Evolutionary conservation across 805 yeast genomes (phyloP), one percentile per base, ranked within the genome.

Genomic region (Pichia scutulata): DNA sequence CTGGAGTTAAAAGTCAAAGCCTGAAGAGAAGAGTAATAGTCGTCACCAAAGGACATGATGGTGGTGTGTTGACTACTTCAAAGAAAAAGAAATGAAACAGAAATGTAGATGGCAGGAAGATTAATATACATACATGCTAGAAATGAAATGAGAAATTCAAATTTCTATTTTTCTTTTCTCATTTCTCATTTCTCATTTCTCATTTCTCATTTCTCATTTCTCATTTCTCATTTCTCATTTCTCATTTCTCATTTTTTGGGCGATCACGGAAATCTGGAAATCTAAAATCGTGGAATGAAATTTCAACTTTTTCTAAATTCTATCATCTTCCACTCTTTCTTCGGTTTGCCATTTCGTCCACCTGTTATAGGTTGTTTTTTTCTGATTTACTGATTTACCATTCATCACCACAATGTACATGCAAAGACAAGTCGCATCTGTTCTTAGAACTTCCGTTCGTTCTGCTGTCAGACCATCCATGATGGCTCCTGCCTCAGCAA

Each of bases 1-100:
- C 89, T 75, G 8, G 97, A 88, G 66, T 89, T 90, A 69, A 85
- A 84, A 4, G 96, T 88, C 53, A 93, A 73, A 51, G 87, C 93
- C 33, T 76, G 76, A 41, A 92, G 71, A 30, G 89, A 81, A 55
- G 77, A 77, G 41, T 77, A 76, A 66, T 84, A 92, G 66, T 90
- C 96, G 53, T 77, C 70, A 44, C 78, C 72, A 55, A 61, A 66
- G 61, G 36, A 18, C 44, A 25, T 41, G n/a, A 6, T 25, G 26
- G 16, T 10, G 12, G 30, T 22, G 24, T 10, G 13, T 1, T 7
- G 18, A 21, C 30, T 23, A 22, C 12, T 19, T 6, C 14, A 10
- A 12, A 21, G 9, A 9, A 12, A 21, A 10, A 2, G 13, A 39
- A 4, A 39, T n/a, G 41, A 39, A 39, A 39, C 16, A 21, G 23